These are phyloP conservation scores for Furcasterigmium furcatum DNA, from an alignment of 2,329 filamentous ascomycete genomes.

Conservation along the genomic window DNA sequence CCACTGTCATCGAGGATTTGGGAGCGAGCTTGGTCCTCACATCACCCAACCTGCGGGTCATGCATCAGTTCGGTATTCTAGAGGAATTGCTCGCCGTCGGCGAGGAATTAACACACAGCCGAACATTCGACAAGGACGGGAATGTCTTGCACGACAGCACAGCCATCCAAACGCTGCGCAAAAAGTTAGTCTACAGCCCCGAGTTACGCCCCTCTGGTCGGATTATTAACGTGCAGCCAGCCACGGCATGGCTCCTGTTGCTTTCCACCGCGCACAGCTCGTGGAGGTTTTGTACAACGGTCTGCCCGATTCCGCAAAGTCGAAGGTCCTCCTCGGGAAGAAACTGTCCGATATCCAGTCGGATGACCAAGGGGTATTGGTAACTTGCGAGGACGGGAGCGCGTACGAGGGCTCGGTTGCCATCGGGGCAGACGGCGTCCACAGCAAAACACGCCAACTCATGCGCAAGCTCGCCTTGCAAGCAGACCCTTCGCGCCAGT, in stretches of 20 bases:
- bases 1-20: conserved; percentile 16
- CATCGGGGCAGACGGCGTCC: conserved; percentile 39
- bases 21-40: conserved; percentile 23
- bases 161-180: neutral
- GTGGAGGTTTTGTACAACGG: conserved; percentile 25
- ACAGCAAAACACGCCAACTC: conserved; percentile 28
- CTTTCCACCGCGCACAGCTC: conserved; percentile 30
- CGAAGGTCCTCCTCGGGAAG: conserved; percentile 21
- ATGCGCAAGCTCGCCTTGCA: conserved; percentile 26
- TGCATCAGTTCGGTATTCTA: conserved; percentile 25
- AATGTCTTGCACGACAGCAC: neutral
- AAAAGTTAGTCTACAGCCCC: neutral
- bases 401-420: conserved; percentile 28
- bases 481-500: conserved; percentile 5
- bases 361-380: conserved; percentile 17
- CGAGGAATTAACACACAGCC: neutral
- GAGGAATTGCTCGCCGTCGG: neutral
- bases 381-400: conserved; percentile 27
- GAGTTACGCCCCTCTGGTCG: too few relatives aligned
- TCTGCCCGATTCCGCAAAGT: conserved; percentile 18
- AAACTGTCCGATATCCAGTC: conserved; percentile 17
- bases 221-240: conserved; percentile 8
- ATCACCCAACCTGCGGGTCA: conserved; percentile 19
- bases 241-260: conserved; percentile 19
- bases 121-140: neutral